These are phyloP conservation scores for Pisolithus albus DNA, from an alignment of 768 basidiomycete genomes.

Conservation along the genomic window DNA sequence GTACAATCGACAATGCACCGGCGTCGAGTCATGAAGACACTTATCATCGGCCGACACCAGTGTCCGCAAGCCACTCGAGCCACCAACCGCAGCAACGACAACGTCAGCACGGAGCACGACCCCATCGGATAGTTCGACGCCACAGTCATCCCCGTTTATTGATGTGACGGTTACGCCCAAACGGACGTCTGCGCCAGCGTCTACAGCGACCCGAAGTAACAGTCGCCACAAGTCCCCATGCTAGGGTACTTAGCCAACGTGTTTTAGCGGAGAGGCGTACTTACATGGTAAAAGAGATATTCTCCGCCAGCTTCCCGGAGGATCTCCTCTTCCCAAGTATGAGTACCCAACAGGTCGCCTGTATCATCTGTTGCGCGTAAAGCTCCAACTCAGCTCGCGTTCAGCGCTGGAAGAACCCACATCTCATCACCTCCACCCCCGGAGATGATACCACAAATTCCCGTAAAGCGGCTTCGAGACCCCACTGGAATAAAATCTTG, in stretches of 20 bases:
- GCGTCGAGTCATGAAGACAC: constrained; percentile 17
- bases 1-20: constrained; percentile 34
- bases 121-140: constrained; percentile 36
- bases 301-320: constrained; percentile 43
- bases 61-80: constrained; percentile 33
- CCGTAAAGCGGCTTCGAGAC: constrained; percentile 37
- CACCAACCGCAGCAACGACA: constrained; percentile 57
- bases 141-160: constrained; percentile 26
- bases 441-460: constrained; percentile 23
- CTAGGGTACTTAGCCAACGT: constrained; percentile 22
- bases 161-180: constrained; percentile 35
- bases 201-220: constrained; percentile 39
- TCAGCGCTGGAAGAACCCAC: constrained; percentile 12
- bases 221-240: constrained; percentile 46
- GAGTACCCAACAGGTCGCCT: constrained; percentile 38
- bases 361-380: constrained; percentile 32
- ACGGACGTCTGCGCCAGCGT: constrained; percentile 42
- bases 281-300: constrained; percentile 44
- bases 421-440: constrained; percentile 20
- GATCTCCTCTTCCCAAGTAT: constrained; percentile 43
- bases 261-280: constrained; percentile 11
- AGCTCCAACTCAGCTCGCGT: constrained; percentile 1
- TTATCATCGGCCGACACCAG: constrained; percentile 23
- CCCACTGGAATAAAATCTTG: constrained; percentile 50
- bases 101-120: constrained; percentile 42